Conservation (phyloP, 305 asterid genomes). For the Plantago coronopus region DNA sequence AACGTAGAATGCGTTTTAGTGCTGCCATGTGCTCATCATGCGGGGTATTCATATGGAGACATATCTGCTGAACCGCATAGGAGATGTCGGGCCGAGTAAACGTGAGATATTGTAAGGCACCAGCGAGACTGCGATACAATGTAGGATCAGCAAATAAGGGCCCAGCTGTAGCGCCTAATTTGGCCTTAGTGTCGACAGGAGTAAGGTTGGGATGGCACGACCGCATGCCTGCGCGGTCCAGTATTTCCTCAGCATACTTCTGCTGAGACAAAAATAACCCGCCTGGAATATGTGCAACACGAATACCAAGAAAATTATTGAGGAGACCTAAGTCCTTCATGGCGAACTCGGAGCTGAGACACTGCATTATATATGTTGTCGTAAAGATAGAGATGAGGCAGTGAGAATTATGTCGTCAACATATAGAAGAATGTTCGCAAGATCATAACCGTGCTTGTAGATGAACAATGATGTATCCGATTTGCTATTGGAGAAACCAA, state of each 20-base stretch:
- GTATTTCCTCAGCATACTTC: background rate
- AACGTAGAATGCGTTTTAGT: constrained; percentile 11
- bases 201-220: background rate
- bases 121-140: background rate
- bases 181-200: background rate
- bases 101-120: no score
- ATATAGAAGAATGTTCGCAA: no score
- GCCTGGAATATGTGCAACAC: no score
- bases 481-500: no score
- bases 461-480: no score
- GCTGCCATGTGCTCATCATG: background rate
- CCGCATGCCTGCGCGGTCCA: background rate
- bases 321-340: constrained; percentile 15
- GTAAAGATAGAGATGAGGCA: no score
- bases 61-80: background rate
- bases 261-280: no score
- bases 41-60: constrained; percentile 16
- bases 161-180: background rate
- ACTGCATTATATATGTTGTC: background rate
- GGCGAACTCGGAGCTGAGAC: constrained; percentile 6
- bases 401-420: background rate
- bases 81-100: no score
- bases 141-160: background rate
- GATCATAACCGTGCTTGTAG: no score
- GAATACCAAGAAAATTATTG: constrained; percentile 12